These are phyloP conservation scores for Monosporozyma yasuniensis DNA, from an alignment of 805 yeast genomes.

Conservation along the genomic window DNA sequence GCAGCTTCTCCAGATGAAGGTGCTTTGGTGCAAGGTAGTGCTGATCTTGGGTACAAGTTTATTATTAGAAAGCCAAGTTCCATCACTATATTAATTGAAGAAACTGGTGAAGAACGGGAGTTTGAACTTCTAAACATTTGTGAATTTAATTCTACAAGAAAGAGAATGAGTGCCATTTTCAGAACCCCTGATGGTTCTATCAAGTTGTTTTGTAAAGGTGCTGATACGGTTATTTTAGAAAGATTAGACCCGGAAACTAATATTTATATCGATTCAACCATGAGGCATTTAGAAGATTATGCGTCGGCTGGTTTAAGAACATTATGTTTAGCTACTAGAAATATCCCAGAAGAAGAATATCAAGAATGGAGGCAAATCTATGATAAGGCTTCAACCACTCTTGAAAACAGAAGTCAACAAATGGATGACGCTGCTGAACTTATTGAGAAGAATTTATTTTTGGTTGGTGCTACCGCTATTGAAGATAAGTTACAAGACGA, in stretches of 20 bases:
- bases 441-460: constrained; percentile 69
- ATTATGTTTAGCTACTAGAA: constrained; percentile 81
- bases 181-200: constrained; percentile 91
- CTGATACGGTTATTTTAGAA: constrained; percentile 91
- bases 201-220: constrained; percentile 89
- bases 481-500: constrained; percentile 98
- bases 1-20: constrained; percentile 99
- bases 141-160: constrained; percentile 95
- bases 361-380: constrained; percentile 55
- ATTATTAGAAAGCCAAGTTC: constrained; percentile 77
- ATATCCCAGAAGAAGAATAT: constrained; percentile 73
- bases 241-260: constrained; percentile 59
- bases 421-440: constrained; percentile 84
- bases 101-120: constrained; percentile 41
- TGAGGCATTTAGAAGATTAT: constrained; percentile 86
- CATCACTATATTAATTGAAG: constrained; percentile 52
- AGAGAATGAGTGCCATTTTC: constrained; percentile 93
- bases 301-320: constrained; percentile 96
- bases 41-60: constrained; percentile 76
- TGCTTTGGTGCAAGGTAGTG: constrained; percentile 95
- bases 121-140: constrained; percentile 84
- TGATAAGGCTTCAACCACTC: constrained; percentile 72
- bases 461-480: constrained; percentile 95
- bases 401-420: constrained; percentile 63
- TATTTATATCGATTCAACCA: constrained; percentile 75